Base-by-base conservation (phyloP, 2,329 filamentous ascomycete species). In the Pseudocercospora macadamiae region DNA sequence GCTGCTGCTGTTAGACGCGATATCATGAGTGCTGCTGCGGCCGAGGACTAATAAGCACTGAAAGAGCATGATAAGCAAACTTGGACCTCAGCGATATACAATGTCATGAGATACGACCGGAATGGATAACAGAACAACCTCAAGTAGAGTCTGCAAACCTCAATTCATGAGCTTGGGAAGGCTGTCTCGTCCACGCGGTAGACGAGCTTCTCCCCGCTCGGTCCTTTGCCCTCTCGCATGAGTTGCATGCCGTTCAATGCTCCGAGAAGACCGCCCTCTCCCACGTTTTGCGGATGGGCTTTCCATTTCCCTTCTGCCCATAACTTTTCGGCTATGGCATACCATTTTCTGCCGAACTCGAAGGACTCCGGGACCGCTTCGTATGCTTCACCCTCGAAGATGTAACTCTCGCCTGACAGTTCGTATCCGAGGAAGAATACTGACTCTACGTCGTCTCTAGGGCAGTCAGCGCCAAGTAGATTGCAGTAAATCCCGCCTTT, bases 201-300 rank as follows among this genome's bases (percentile, higher is more conserved):
- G 3, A 80, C 76, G 55, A 79, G 56, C 66, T 80, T 80, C 61
- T 73, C 67, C 3, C 75, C 77, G 59, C 74, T 77, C 21, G 59
- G 60, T 30, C 78, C 73, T 59, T 74, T 76, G 7, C 71, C 73
- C 16, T 75, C 65, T 62, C 69, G 73, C 66, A 80, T 59, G 28
- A 71, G 56, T 51, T 76, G 64, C 57, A 79, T 45, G 0, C 78
- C 77, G 6, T 75, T 73, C 14, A 75, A 26, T 4, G 79, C 68
- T 21, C 73, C 74, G 25, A 71, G 67, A 53, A 81, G 62, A 1
- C 78, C 78, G 14, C 73, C 70, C 14, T 62, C 28, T 21, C 72
- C 64, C 5, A 79, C 69, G 49, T 69, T 71, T 21, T 67, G 58
- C 21, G 72, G 74, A 67, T 79, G 78, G 2, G 69, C 59, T 66